Conservation (phyloP, 441 rosid genomes). For the Gossypium laxum region DNA sequence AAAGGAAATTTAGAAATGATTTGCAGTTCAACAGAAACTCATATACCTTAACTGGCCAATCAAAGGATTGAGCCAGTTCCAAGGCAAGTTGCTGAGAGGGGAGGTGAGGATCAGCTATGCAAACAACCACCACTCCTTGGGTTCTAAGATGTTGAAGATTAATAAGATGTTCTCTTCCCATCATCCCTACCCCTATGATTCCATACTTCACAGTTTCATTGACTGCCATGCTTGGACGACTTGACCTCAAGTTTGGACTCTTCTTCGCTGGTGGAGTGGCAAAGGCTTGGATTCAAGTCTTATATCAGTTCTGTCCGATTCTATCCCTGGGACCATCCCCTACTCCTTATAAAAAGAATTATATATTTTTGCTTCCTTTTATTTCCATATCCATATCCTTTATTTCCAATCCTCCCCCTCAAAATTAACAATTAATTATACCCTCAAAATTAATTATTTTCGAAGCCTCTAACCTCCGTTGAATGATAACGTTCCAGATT, state of each 20-base stretch:
- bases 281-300: neutral
- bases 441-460: neutral
- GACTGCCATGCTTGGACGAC: constrained; percentile 21
- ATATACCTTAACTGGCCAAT: constrained; percentile 52
- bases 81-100: constrained; percentile 58
- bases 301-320: neutral
- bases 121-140: constrained; percentile 55
- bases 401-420: neutral
- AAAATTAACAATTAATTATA: neutral
- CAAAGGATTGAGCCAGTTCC: constrained; percentile 47
- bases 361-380: neutral
- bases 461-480: neutral
- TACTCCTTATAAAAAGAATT: neutral
- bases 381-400: too few relatives aligned
- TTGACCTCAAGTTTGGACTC: neutral
- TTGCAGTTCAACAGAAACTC: neutral
- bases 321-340: neutral
- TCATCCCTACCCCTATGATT: constrained; percentile 85
- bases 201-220: constrained; percentile 45
- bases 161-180: constrained; percentile 93
- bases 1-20: neutral
- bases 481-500: too few relatives aligned
- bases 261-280: neutral
- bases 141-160: constrained; percentile 68
- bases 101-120: constrained; percentile 71